A percentile compares a stretch with the other conserved stretches of the same genome.
phyloP scores from a whole-genome alignment of 139 green algal genomes.

The Chlamydomonas incerta region DNA sequence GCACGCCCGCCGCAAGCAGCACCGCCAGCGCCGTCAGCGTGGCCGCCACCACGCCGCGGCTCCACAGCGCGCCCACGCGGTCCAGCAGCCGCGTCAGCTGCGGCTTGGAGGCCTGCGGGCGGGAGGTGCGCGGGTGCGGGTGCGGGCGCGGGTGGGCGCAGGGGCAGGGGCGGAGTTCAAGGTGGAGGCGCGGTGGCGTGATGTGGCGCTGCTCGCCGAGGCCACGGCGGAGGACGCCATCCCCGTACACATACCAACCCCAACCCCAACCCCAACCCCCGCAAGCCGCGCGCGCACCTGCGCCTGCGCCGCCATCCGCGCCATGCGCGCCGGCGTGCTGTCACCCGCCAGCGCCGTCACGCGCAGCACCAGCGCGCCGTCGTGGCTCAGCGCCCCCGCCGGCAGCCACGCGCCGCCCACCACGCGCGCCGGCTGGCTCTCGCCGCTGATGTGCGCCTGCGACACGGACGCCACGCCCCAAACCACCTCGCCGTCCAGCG shows the following conservation, averaged over 20 bases:
- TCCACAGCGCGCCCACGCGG: conserved; percentile 74
- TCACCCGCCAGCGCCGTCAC: conserved; percentile 62
- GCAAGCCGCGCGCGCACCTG: conserved; percentile 56
- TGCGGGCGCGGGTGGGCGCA: not conserved
- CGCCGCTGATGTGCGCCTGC: conserved; percentile 85
- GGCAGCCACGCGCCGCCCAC: conserved; percentile 46
- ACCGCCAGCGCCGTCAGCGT: conserved; percentile 59
- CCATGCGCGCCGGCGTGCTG: conserved; percentile 87
- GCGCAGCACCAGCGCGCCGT: conserved; percentile 83
- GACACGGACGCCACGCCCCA: conserved; percentile 77
- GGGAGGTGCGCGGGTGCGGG: too few relatives aligned
- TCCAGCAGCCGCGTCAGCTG: conserved; percentile 77
- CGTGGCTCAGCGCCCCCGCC: conserved; percentile 67
- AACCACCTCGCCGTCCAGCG: conserved; percentile 83
- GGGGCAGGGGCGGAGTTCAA: not conserved
- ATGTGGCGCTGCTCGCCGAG: too few relatives aligned
- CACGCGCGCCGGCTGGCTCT: conserved; percentile 63
- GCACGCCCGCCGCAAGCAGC: conserved; percentile 68
- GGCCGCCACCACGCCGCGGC: conserved; percentile 73
- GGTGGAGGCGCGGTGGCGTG: not conserved
- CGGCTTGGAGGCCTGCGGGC: conserved; percentile 65
- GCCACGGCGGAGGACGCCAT: too few relatives aligned
- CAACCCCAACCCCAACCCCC: not conserved
- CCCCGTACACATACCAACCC: not conserved
- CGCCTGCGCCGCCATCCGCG: conserved; percentile 75